phyloP scores from a whole-genome alignment of 176 grass and related monocot species.

The Eleusine coracana region DNA sequence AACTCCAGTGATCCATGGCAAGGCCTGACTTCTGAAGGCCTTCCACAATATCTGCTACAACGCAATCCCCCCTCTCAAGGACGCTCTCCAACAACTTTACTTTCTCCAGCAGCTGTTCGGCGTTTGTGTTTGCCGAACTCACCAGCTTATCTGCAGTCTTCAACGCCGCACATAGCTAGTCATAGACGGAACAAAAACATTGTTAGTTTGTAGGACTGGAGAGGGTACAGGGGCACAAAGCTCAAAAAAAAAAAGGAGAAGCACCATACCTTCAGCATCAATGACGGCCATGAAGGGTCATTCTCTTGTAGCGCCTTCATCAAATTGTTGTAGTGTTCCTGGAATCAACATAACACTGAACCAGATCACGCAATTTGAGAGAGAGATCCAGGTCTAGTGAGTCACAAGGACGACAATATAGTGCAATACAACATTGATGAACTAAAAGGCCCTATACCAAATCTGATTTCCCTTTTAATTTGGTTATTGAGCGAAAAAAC shows the following conservation, averaged over 20 bases:
- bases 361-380: background rate
- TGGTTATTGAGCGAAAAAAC: background rate
- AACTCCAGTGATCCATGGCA: background rate
- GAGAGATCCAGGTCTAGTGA: background rate
- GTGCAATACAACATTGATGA: background rate
- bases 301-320: conserved; percentile 49
- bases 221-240: background rate
- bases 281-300: conserved; percentile 49
- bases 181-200: background rate
- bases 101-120: conserved; percentile 36
- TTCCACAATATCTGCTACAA: conserved; percentile 28
- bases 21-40: conserved; percentile 5
- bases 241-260: background rate
- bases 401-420: background rate
- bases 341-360: conserved; percentile 13
- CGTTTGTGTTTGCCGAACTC: conserved; percentile 10
- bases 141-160: conserved; percentile 54
- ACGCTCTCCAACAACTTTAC: conserved; percentile 30
- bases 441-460: background rate
- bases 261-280: conserved; percentile 49
- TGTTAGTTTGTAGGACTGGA: background rate
- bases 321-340: conserved; percentile 55
- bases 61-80: conserved; percentile 21
- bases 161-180: conserved; percentile 36
- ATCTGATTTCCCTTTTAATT: background rate